These are phyloP conservation scores for Naegleria fowleri DNA, from an alignment of 208 protist genomes.

Conservation along the genomic window DNA sequence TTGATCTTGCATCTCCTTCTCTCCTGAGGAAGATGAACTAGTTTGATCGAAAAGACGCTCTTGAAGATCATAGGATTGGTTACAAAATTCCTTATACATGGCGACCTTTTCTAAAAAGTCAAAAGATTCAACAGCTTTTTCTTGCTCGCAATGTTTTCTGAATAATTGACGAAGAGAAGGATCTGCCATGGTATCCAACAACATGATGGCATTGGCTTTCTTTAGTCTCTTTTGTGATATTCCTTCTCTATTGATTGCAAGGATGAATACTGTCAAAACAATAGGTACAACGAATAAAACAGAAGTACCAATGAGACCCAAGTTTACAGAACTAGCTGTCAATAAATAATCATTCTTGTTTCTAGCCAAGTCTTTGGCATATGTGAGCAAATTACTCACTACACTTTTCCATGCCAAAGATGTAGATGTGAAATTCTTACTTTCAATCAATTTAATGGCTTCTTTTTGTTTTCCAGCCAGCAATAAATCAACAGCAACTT, in stretches of 20 bases:
- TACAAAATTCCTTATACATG: background rate
- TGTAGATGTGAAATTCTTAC: background rate
- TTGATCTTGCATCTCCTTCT: background rate
- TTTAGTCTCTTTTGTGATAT: background rate
- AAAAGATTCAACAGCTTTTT: background rate
- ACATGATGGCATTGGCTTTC: background rate
- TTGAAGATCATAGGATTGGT: background rate
- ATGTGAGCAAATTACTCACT: background rate
- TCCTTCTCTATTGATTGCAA: background rate
- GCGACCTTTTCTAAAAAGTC: background rate
- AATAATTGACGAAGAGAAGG: background rate
- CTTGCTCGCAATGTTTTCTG: background rate
- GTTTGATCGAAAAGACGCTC: background rate
- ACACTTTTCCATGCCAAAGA: background rate
- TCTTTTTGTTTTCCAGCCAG: background rate
- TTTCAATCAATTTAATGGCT: background rate
- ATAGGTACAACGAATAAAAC: background rate
- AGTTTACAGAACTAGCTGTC: background rate
- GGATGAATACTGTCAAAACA: background rate
- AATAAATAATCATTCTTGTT: background rate
- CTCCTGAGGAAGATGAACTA: background rate
- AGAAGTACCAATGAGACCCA: background rate
- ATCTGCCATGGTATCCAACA: background rate
- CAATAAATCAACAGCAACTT: background rate
- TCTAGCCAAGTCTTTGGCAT: background rate